Evolutionary conservation across 176 grass and related monocot species (phyloP), one percentile per base, ranked within the genome.

Genomic region (Oryza rufipogon): DNA sequence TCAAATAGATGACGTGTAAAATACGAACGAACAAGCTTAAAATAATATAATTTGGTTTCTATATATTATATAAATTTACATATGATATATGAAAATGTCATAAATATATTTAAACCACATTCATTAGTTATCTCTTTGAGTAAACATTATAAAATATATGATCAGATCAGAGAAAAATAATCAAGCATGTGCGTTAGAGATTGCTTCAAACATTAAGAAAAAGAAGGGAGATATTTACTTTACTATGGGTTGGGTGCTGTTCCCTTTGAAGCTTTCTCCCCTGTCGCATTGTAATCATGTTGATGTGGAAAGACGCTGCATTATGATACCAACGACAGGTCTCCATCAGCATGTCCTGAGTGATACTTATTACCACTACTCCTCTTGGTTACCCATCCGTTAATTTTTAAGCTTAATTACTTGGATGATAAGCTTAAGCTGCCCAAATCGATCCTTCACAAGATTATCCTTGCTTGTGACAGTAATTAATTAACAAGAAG

Each of bases 301-400:
- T 72, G 71, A 85, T 77, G 88, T 66, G 73, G 78, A 89, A 86
- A 82, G 66, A 76, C 78, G 25, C 39, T 4, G 83, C 72, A 64
- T 33, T 56, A 81, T 71, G 83, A 74, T 80, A 30, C 65, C 70
- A 66, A 66, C 20, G 73, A 51, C 56, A 58, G 6, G 78, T 82
- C 77, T 4, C 73, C 66, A 34, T 86, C 83, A 76, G 11, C 78
- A 71, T 75, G 54, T 48, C 88, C 54, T 54, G 42, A 47, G 39
- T 9, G 28, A 28, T 28, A 28, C 28, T 28, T 1, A 2, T 28
- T 1, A 28, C 2, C 30, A 39, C 7, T 46, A 33, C 60, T 48
- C 71, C 66, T 67, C 30, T 1, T n/a, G 8, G 7, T 61, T 22
- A 61, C 2, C 56, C 7, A 61, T 7, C 52, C 52, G 52, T 0